Conservation (phyloP, 768 basidiomycete genomes). For the Amanita phalloides region DNA sequence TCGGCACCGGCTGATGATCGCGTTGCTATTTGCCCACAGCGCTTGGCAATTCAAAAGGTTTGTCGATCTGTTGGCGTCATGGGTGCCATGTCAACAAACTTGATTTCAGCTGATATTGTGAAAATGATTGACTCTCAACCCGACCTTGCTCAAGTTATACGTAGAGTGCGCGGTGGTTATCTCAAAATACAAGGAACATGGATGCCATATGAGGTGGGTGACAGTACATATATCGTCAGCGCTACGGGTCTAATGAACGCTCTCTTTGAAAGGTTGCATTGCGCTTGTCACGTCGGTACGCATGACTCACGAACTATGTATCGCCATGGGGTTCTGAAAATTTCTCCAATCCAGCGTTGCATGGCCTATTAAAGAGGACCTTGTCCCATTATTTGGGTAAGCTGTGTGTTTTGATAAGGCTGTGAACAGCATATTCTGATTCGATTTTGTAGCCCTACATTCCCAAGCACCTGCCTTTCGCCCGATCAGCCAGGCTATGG, state of each 20-base stretch:
- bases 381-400: conserved; percentile 84
- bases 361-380: conserved; percentile 79
- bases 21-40: conserved; percentile 29
- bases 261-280: conserved; percentile 51
- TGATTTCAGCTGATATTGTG: conserved; percentile 68
- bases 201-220: conserved; percentile 78
- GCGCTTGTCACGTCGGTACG: conserved; percentile 64
- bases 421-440: background rate
- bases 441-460: conserved; percentile 49
- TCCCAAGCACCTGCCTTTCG: conserved; percentile 73
- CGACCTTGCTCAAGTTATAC: conserved; percentile 71
- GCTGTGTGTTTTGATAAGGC: conserved; percentile 8
- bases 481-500: conserved; percentile 85
- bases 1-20: background rate
- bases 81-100: conserved; percentile 2
- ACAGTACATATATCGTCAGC: background rate
- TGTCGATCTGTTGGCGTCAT: background rate
- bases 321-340: background rate
- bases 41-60: conserved; percentile 84
- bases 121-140: conserved; percentile 91
- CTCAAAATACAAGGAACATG: conserved; percentile 91
- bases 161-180: conserved; percentile 79
- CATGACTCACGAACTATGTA: conserved; percentile 2
- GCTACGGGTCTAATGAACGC: conserved; percentile 4
- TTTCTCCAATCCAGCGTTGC: conserved; percentile 47